Evolutionary conservation across 1,139 yeast species (phyloP), one percentile per base, ranked within the genome.

Genomic region (Saccharomyces pastorianus): DNA sequence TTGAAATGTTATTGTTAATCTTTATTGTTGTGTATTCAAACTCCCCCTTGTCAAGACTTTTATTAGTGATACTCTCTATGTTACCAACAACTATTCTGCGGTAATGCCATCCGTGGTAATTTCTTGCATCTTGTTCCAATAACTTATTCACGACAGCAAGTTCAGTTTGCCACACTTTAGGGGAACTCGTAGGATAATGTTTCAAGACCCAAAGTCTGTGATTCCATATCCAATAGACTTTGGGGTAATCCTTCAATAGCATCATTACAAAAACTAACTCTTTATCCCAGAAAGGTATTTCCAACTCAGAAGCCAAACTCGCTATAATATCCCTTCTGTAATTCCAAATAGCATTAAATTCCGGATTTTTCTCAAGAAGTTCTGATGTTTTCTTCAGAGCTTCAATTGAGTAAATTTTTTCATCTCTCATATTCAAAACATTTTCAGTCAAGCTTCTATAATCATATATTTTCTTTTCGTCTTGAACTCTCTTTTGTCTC

Each of bases 51-150:
- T 64, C 58, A 55, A 70, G 51, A 53, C 64, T 73, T 56, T 52
- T 64, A 29, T 53, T 70, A 0, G 64, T 63, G 5, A 59, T 61
- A n/a, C 58, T 58, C 60, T 82, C 85, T 46, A 84, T 69, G 48
- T 76, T 74, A 2, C 70, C 70, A 6, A 89, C 81, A 2, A 93
- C 82, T 55, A 80, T 80, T 54, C 98, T 76, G 63, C 99, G 76
- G 68, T 93, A 93, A 52, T 88, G 91, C 99, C 99, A 93, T 3
- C 96, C 98, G 67, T 90, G 98, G 68, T 79, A 93, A 67, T 93
- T 93, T 60, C 99, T 77, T 29, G 87, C 77, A 67, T 93, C 99
- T 58, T 80, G 69, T 41, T 79, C 78, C 54, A 93, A 76, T 63
- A 93, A 73, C 64, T 82, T 84, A 52, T 81, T 80, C 1, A 88